Evolutionary conservation across 176 grass and related monocot genomes (phyloP).

Genomic region (Tillandsia leiboldiana): DNA sequence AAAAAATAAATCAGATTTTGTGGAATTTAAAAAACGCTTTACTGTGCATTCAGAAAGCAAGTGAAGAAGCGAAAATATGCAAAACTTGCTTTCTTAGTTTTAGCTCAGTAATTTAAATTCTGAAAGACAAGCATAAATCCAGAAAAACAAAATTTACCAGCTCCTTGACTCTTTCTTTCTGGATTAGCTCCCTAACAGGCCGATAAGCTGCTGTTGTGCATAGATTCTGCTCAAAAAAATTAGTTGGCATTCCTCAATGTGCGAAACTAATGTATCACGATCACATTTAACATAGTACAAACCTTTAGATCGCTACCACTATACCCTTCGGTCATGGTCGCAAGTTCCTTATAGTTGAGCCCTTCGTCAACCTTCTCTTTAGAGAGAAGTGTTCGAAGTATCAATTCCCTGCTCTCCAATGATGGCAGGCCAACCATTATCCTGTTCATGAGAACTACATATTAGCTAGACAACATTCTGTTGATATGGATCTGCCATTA

Average conservation of each 20-base stretch:
- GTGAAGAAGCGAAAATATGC: too few species aligned
- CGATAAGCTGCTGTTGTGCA: constrained; percentile 87
- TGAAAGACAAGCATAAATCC: background rate
- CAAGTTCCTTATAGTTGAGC: constrained; percentile 75
- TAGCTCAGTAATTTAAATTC: background rate
- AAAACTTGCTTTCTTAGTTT: background rate
- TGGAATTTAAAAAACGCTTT: too few species aligned
- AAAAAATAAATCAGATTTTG: too few species aligned
- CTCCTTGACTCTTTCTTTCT: constrained; percentile 80
- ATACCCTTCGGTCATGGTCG: constrained; percentile 81
- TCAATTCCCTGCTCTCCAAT: constrained; percentile 56
- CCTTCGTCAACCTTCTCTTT: constrained; percentile 62
- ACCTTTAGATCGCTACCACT: constrained; percentile 96
- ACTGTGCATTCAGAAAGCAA: too few species aligned
- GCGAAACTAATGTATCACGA: background rate
- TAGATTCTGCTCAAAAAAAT: constrained; percentile 43
- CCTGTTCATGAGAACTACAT: constrained; percentile 31
- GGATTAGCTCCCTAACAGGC: constrained; percentile 85
- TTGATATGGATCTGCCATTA: too few species aligned
- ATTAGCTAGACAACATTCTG: background rate
- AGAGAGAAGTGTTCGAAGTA: constrained; percentile 63
- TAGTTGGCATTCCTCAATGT: background rate
- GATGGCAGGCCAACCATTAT: constrained; percentile 93
- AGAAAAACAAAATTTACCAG: constrained; percentile 40
- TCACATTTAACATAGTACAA: constrained; percentile 23